phyloP scores from a whole-genome alignment of 306 rosid genomes.

The Prunus davidiana region DNA sequence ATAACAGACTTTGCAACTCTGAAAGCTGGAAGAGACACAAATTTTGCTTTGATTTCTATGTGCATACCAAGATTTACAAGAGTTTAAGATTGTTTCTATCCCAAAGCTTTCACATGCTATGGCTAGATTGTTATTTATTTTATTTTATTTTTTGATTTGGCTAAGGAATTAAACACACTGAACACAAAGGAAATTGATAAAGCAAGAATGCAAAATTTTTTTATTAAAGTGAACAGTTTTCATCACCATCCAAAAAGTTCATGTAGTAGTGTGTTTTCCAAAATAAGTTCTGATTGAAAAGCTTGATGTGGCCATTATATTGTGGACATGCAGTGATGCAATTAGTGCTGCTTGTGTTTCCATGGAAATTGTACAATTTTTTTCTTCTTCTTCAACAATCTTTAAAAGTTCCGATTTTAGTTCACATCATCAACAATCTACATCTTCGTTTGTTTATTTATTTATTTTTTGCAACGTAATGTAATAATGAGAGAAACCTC shows the following conservation, averaged over 20 bases:
- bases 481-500: no score
- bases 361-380: constrained; percentile 14
- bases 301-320: neutral
- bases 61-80: neutral
- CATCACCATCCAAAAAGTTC: neutral
- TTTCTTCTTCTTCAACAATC: neutral
- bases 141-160: neutral
- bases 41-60: neutral
- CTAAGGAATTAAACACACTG: neutral
- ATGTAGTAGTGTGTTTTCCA: neutral
- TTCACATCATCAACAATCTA: no score
- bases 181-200: neutral
- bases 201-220: neutral
- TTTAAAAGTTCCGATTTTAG: no score
- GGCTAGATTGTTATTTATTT: neutral
- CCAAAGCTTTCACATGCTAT: neutral
- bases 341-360: neutral
- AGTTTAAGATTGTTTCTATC: neutral
- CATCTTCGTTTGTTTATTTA: no score
- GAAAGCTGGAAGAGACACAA: no score
- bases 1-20: no score
- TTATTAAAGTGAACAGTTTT: neutral
- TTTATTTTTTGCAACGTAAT: no score
- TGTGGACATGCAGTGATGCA: constrained; percentile 7
- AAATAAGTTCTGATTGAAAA: neutral